Conservation (phyloP, 768 basidiomycete genomes). For the Leccinum pellstonianum region DNA sequence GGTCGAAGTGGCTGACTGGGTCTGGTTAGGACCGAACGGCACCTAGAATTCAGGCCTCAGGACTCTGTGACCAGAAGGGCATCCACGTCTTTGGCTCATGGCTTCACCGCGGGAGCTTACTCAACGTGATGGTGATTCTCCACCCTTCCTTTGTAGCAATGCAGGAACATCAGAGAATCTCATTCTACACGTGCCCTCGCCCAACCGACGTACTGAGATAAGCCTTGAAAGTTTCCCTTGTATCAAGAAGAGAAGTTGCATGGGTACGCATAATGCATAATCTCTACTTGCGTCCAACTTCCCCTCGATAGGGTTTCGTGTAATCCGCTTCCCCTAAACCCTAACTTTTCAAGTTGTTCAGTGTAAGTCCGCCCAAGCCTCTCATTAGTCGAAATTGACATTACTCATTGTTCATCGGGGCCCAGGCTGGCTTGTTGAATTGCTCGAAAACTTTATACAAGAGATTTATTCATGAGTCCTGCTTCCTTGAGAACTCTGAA, state of each 20-base stretch:
- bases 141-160: slow-evolving; percentile 26
- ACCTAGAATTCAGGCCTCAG: neutral
- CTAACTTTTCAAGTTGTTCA: neutral
- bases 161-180: slow-evolving; percentile 20
- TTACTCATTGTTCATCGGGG: neutral
- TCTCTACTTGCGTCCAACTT: neutral
- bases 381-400: neutral
- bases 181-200: slow-evolving; percentile 19
- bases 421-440: neutral
- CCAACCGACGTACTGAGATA: slow-evolving; percentile 6
- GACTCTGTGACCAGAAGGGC: slow-evolving; percentile 4
- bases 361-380: neutral
- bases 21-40: neutral
- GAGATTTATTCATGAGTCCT: neutral
- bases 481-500: slow-evolving; percentile 4
- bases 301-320: neutral
- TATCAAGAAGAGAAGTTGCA: slow-evolving; percentile 4
- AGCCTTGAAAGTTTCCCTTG: neutral
- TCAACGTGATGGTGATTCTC: slow-evolving; percentile 24
- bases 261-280: neutral
- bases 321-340: neutral
- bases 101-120: slow-evolving; percentile 17
- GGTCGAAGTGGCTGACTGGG: neutral
- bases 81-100: slow-evolving; percentile 22
- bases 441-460: neutral